A percentile compares a stretch with the other conserved stretches of the same genome.
Conservation (phyloP, 176 grass and related monocot species). For the Themeda triandra region DNA sequence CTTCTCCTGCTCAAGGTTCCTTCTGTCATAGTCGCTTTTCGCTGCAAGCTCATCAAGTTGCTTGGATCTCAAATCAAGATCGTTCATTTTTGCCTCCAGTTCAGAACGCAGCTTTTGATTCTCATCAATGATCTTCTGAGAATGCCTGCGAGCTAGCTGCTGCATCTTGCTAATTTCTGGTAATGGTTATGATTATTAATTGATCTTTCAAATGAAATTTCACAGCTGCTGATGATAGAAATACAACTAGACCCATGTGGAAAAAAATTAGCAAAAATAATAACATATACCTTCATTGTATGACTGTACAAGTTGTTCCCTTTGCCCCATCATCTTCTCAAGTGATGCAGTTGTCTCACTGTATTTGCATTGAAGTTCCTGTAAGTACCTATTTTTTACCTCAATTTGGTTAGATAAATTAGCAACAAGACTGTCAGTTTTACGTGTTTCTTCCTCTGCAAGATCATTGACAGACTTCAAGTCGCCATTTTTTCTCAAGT, state of each 20-base stretch:
- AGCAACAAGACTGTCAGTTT: conserved; percentile 56
- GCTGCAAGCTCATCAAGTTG: conserved; percentile 38
- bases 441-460: conserved; percentile 44
- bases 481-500: conserved; percentile 58
- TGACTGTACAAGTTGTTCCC: conserved; percentile 39
- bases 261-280: background rate
- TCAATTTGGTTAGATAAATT: conserved; percentile 53
- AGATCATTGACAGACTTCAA: conserved; percentile 60
- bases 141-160: conserved; percentile 68
- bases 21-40: conserved; percentile 32
- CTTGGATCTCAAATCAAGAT: conserved; percentile 39
- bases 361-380: conserved; percentile 44
- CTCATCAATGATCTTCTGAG: conserved; percentile 64
- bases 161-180: conserved; percentile 91
- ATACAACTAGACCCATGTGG: background rate
- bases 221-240: background rate
- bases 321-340: conserved; percentile 46
- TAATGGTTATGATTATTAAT: background rate
- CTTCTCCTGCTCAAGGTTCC: conserved; percentile 32
- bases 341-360: conserved; percentile 44
- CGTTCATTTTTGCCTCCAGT: conserved; percentile 38
- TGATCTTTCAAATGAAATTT: conserved; percentile 2
- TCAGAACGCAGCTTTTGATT: conserved; percentile 68
- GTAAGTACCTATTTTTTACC: conserved; percentile 44
- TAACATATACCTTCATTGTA: conserved; percentile 53